These are phyloP conservation scores for Aureobasidium sp. DNA, from an alignment of 2,329 filamentous ascomycete species.

Conservation along the genomic window DNA sequence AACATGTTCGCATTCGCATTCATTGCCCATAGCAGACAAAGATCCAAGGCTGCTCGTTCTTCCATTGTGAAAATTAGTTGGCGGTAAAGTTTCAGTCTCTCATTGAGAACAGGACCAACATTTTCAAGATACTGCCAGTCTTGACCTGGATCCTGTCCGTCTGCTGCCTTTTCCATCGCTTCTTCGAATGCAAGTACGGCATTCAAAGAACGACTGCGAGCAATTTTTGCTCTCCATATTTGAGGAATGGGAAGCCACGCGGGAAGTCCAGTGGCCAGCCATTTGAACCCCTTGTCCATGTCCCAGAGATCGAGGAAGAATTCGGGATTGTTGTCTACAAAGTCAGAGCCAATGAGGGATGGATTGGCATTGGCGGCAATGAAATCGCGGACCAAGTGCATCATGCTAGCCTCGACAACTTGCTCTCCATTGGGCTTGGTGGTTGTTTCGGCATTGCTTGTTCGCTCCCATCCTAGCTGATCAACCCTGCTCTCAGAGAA, in stretches of 20 bases:
- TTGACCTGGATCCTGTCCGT: constrained; percentile 25
- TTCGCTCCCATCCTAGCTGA: constrained; percentile 55
- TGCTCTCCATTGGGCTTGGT: constrained; percentile 35
- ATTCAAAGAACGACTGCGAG: constrained; percentile 24
- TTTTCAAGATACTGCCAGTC: constrained; percentile 29
- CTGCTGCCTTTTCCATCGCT: constrained; percentile 26
- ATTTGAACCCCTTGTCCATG: constrained; percentile 48
- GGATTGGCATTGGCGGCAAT: constrained; percentile 45
- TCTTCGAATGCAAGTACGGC: constrained; percentile 24
- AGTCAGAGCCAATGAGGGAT: constrained; percentile 46
- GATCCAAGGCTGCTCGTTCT: constrained; percentile 32
- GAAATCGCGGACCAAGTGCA: constrained; percentile 50
- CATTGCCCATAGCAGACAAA: constrained; percentile 49
- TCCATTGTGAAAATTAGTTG: constrained; percentile 26
- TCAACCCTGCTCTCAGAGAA: constrained; percentile 55
- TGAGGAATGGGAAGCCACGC: constrained; percentile 49
- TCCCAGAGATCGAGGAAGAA: constrained; percentile 50
- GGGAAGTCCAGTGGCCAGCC: constrained; percentile 49
- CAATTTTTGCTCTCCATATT: constrained; percentile 41
- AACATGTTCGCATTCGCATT: constrained; percentile 47
- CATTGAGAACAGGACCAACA: constrained; percentile 28
- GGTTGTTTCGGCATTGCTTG: constrained; percentile 36
- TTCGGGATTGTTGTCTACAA: constrained; percentile 45
- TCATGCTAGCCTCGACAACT: constrained; percentile 47
- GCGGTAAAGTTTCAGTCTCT: constrained; percentile 26